Percentiles rank a stretch among this genome's conserved stretches.
phyloP scores from a whole-genome alignment of 768 basidiomycete species.

The Lenzites betulinus region DNA sequence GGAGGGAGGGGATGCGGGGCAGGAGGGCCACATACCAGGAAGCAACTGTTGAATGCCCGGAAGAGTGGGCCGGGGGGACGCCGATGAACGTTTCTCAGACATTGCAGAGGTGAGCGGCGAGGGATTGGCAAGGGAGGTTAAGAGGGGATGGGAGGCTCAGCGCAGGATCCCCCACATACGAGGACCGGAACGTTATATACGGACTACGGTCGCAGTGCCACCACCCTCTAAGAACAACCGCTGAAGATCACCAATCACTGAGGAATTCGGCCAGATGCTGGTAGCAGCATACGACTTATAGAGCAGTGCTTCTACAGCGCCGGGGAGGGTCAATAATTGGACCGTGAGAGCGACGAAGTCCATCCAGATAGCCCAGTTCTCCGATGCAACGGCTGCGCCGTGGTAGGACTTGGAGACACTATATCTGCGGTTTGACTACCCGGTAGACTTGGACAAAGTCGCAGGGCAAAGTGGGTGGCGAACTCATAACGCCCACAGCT shows the following conservation, averaged over 20 bases:
- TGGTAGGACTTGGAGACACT: neutral
- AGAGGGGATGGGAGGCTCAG: neutral
- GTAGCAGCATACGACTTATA: neutral
- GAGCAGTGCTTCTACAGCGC: constrained; percentile 9
- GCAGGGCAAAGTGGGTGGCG: neutral
- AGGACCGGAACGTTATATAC: constrained; percentile 16
- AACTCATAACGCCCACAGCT: neutral
- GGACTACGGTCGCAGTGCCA: constrained; percentile 12
- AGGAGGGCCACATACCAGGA: constrained; percentile 6
- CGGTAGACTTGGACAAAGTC: neutral
- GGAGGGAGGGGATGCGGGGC: neutral
- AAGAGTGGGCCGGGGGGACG: constrained; percentile 7
- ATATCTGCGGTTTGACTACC: neutral
- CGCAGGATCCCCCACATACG: neutral
- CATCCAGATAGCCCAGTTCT: neutral
- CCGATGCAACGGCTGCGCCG: neutral
- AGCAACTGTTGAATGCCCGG: constrained; percentile 15
- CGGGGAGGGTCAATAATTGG: neutral
- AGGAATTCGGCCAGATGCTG: neutral
- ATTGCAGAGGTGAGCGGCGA: neutral
- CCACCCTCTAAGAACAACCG: constrained; percentile 7
- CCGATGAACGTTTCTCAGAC: neutral
- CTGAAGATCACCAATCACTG: constrained; percentile 17
- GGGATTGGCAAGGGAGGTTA: neutral
- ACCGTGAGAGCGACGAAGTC: constrained; percentile 9